These are phyloP conservation scores for Aureobasidium sp. DNA, from an alignment of 2,329 filamentous ascomycete genomes.

Conservation along the genomic window DNA sequence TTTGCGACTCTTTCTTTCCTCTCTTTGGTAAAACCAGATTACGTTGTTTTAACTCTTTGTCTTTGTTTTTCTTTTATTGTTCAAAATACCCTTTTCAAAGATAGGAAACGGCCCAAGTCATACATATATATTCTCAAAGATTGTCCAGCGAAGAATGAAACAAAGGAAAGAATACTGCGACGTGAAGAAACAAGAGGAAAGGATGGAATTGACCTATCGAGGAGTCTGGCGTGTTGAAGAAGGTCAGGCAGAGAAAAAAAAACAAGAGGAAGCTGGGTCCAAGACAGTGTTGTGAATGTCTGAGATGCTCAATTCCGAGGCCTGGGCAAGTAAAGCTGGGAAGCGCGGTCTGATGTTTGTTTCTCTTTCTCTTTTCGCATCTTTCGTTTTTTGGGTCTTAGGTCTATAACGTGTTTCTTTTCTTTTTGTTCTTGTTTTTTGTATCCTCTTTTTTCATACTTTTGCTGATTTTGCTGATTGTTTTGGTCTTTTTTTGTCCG, in stretches of 20 bases:
- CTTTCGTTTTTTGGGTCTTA: background rate
- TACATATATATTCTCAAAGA: background rate
- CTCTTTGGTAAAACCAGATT: background rate
- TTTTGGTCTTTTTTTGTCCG: no score
- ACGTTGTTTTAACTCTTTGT: background rate
- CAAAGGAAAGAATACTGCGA: background rate
- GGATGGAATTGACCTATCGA: no score
- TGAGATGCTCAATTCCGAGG: no score
- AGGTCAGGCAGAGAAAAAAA: no score
- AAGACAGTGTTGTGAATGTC: no score
- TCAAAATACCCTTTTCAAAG: slow-evolving; percentile 7
- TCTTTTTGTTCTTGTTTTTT: background rate
- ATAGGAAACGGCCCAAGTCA: background rate
- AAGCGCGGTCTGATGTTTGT: background rate
- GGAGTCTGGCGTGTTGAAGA: slow-evolving; percentile 6
- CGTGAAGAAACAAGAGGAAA: no score
- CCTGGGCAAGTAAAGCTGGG: background rate
- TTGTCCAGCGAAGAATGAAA: background rate
- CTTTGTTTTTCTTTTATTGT: slow-evolving; percentile 12
- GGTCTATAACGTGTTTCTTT: background rate
- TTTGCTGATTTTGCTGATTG: no score
- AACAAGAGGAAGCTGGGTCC: background rate
- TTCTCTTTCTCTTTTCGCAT: background rate
- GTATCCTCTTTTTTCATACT: no score
- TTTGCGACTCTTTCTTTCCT: slow-evolving; percentile 1